Evolutionary conservation across 2,329 filamentous ascomycete genomes (phyloP).

Genomic region (Calonectria honghensis): DNA sequence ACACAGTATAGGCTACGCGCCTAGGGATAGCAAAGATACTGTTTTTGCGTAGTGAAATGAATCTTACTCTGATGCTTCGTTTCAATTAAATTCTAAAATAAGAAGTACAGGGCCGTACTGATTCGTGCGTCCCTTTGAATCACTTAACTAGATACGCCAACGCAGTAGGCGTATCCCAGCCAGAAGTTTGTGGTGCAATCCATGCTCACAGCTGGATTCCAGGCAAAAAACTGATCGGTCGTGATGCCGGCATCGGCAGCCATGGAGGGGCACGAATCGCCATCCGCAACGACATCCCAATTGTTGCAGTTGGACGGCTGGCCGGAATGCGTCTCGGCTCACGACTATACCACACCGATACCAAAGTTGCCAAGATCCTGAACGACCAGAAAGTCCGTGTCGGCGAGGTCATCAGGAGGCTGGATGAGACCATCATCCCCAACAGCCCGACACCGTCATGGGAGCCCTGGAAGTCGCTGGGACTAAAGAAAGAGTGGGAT

Average conservation of each 20-base stretch:
- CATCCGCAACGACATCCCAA: background rate
- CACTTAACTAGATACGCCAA: background rate
- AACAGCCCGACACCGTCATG: too few relatives aligned
- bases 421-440: too few relatives aligned
- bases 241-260: background rate
- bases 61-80: background rate
- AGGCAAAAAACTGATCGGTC: background rate
- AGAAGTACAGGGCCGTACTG: background rate
- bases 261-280: background rate
- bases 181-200: conserved; percentile 13
- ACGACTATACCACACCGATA: too few relatives aligned
- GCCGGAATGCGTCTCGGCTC: background rate
- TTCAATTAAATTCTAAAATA: background rate
- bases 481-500: too few relatives aligned
- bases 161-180: conserved; percentile 6
- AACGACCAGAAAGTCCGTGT: too few relatives aligned
- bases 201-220: background rate
- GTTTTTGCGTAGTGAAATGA: conserved; percentile 1
- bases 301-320: background rate
- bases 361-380: too few relatives aligned
- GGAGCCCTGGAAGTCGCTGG: too few relatives aligned
- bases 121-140: background rate
- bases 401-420: too few relatives aligned
- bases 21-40: background rate
- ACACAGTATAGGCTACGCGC: background rate